These are phyloP conservation scores for Solanum bulbocastanum DNA, from an alignment of 257 asterid species.

Conservation along the genomic window DNA sequence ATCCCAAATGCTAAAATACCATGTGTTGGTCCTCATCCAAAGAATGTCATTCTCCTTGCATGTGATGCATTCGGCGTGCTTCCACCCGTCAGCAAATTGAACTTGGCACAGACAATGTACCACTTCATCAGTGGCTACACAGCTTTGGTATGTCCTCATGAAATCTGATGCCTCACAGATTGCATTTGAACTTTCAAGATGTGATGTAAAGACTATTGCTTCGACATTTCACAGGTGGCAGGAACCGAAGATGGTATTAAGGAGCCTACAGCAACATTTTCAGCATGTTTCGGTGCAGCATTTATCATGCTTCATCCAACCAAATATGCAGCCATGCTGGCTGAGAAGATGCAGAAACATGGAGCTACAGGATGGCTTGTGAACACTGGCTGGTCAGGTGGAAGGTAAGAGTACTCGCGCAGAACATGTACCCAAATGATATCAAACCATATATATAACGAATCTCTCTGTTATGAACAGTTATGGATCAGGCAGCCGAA, in stretches of 20 bases:
- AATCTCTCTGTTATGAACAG: conserved; percentile 18
- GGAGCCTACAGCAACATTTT: conserved; percentile 89
- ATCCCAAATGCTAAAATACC: conserved; percentile 89
- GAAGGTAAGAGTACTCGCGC: conserved; percentile 43
- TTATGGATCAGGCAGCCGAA: conserved; percentile 73
- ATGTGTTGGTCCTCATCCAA: conserved; percentile 94
- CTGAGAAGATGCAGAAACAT: conserved; percentile 77
- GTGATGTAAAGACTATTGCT: neutral
- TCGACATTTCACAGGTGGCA: conserved; percentile 48
- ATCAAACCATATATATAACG: neutral
- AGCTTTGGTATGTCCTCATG: conserved; percentile 45
- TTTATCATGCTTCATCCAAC: conserved; percentile 92
- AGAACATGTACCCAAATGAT: neutral
- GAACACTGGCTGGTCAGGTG: conserved; percentile 94
- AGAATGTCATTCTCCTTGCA: conserved; percentile 76
- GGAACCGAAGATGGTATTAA: conserved; percentile 94
- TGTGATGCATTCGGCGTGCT: conserved; percentile 97
- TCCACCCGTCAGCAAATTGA: conserved; percentile 90
- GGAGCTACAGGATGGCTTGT: conserved; percentile 96
- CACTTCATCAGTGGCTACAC: conserved; percentile 97
- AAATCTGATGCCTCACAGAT: neutral
- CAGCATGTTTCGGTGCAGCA: conserved; percentile 97
- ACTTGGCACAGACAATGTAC: conserved; percentile 82
- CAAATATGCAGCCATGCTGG: conserved; percentile 80
- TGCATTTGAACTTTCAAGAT: neutral